These are phyloP conservation scores for Funneliformis mosseae DNA, from an alignment of 192 early-diverging fungal species.

Conservation along the genomic window DNA sequence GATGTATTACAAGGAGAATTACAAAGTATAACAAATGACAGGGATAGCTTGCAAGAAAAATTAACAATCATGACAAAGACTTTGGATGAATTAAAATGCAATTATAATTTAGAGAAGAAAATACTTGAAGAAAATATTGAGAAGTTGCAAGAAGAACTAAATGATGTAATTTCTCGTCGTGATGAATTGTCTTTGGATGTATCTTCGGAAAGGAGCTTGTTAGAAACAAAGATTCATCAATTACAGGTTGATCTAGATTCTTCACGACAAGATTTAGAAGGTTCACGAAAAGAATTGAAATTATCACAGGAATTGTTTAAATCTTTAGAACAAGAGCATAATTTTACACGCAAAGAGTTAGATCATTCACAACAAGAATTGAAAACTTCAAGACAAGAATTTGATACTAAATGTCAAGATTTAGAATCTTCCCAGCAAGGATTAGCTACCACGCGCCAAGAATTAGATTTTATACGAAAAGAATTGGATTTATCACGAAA, in stretches of 20 bases:
- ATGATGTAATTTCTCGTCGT: neutral
- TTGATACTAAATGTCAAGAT: neutral
- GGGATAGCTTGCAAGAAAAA: neutral
- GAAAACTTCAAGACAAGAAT: neutral
- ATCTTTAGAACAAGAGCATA: neutral
- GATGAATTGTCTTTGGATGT: neutral
- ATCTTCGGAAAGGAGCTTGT: neutral
- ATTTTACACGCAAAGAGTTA: neutral
- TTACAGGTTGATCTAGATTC: neutral
- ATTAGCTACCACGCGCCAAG: neutral
- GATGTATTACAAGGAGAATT: neutral
- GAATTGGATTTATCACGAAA: neutral
- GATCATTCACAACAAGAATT: neutral
- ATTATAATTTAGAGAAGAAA: neutral
- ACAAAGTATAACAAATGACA: neutral
- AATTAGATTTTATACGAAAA: neutral
- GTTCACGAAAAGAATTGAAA: too few relatives aligned
- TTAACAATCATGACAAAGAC: neutral
- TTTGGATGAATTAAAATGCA: neutral
- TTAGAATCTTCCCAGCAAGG: neutral
- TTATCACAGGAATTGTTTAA: neutral
- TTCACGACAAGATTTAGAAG: too few relatives aligned
- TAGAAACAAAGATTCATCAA: neutral
- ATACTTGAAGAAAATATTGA: neutral
- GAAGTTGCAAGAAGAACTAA: neutral